Evolutionary conservation across 805 yeast genomes (phyloP).

Genomic region (Saturnispora sanitii): DNA sequence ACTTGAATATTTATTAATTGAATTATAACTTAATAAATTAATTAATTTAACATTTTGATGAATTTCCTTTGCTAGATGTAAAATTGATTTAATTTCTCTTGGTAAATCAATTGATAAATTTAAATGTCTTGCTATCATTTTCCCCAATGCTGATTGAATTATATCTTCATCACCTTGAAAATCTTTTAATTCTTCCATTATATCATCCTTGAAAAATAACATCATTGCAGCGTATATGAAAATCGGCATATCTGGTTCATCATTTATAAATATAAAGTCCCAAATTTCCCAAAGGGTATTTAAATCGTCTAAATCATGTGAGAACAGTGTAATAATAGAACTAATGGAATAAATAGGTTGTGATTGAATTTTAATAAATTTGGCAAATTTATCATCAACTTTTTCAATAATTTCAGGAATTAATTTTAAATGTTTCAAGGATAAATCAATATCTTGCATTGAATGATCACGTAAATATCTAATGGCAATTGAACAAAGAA

Average conservation of each 20-base stretch:
- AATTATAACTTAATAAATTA: slow-evolving; percentile 4
- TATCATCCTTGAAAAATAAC: slow-evolving; percentile 33
- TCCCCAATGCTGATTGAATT: slow-evolving; percentile 22
- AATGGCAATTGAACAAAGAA: slow-evolving; percentile 49
- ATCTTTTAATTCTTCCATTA: slow-evolving; percentile 29
- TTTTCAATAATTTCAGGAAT: slow-evolving; percentile 51
- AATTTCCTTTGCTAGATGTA: slow-evolving; percentile 16
- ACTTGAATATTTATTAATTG: slow-evolving; percentile 16
- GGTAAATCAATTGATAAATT: slow-evolving; percentile 19
- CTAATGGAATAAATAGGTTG: slow-evolving; percentile 66
- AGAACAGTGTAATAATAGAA: slow-evolving; percentile 63
- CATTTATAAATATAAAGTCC: slow-evolving; percentile 54
- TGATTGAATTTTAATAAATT: slow-evolving; percentile 29
- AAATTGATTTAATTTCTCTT: slow-evolving; percentile 19
- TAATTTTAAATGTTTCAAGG: slow-evolving; percentile 54
- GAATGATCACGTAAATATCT: slow-evolving; percentile 73
- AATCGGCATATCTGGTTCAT: slow-evolving; percentile 43
- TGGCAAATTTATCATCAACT: slow-evolving; percentile 37
- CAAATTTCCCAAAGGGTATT: slow-evolving; percentile 49
- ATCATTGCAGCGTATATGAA: slow-evolving; percentile 55
- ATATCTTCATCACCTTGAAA: slow-evolving; percentile 14
- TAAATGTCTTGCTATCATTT: slow-evolving; percentile 21
- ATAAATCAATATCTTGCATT: slow-evolving; percentile 57
- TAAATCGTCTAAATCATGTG: slow-evolving; percentile 54
- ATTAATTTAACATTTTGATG: slow-evolving; percentile 9